Evolutionary conservation across 1,284 basidiomycete genomes (phyloP), one percentile per base, ranked within the genome.

Genomic region (Irpex sp.): DNA sequence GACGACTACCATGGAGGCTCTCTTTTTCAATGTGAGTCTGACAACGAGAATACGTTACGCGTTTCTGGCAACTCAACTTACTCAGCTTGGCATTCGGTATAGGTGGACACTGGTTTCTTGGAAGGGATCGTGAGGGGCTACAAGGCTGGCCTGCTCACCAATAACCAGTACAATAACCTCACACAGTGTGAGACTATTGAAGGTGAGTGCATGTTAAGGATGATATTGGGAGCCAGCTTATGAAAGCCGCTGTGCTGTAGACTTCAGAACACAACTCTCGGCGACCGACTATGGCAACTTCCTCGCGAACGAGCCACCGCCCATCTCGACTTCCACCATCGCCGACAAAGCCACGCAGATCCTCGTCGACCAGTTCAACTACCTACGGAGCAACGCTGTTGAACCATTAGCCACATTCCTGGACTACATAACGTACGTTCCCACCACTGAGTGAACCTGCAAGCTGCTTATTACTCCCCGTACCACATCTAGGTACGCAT

Each of bases 231-330:
- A 28, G 28, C 5, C 4, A 28, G 28, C 28, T 28, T 28, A 28
- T 28, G 4, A 49, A 19, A 61, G 64, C 56, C 63, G 36, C 28
- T 9, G 23, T 36, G 28, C 33, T 53, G 10, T 66, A 96, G 95
- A 97, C 77, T 88, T 98, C 74, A 82, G 93, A 65, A 93, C 95
- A 61, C 95, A 98, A 71, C 83, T 99, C 53, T 92, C 93, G 7
- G 88, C 96, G 6, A 99, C 96, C 9, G 97, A 99, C 79, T 99
- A 99, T 75, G 95, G 96, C 72, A 98, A 95, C 78, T 99, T 99
- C 74, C 88, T 99, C 56, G 88, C 96, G 42, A 98, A 98, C 73
- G 97, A 99, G 74, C 90, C 96, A 3, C 83, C 93, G n/a, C 96
- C 96, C 16, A 85, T 98, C 63, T 93, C 94, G 58, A 98, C 96